Percentiles rank a stretch among this genome's conserved stretches.
phyloP scores from a whole-genome alignment of 2,329 filamentous ascomycete species.

The Arachnopeziza araneosa region DNA sequence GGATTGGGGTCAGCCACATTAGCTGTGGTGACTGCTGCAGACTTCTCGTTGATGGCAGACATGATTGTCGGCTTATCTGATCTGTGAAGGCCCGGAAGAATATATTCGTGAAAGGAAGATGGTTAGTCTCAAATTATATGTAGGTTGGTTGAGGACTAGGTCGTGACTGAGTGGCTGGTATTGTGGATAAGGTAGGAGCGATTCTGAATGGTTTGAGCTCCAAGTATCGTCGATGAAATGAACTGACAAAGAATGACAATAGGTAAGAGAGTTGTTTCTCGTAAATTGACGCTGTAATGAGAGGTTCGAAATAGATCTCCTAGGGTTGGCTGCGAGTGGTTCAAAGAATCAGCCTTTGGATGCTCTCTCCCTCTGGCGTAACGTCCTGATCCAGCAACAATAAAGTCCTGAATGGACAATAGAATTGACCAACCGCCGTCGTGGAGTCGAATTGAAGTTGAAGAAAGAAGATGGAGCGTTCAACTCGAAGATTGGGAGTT shows the following conservation, averaged over 20 bases:
- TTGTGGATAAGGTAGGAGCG: not conserved
- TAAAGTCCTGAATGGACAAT: not conserved
- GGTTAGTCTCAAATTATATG: not conserved
- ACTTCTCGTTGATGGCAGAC: conserved; percentile 13
- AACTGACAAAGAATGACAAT: not conserved
- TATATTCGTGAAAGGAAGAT: not conserved
- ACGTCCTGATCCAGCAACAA: not conserved
- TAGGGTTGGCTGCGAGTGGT: not conserved
- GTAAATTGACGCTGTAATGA: not conserved
- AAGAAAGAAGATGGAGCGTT: not conserved
- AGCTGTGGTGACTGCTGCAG: conserved; percentile 2
- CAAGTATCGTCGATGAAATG: not conserved
- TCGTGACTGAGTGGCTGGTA: not conserved
- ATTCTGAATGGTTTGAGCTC: not conserved
- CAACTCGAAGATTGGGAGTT: not conserved
- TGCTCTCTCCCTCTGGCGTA: not conserved
- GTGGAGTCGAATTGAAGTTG: not conserved
- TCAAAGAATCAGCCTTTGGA: not conserved
- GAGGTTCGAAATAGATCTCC: not conserved
- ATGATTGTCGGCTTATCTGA: not conserved
- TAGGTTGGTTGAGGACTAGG: not conserved
- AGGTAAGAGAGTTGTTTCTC: not conserved
- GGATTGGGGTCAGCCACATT: conserved; percentile 1
- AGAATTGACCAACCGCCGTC: not conserved
- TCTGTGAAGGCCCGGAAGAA: not conserved